Evolutionary conservation across 2,329 filamentous ascomycete species (phyloP).

Genomic region (Penicillium capsulatum): DNA sequence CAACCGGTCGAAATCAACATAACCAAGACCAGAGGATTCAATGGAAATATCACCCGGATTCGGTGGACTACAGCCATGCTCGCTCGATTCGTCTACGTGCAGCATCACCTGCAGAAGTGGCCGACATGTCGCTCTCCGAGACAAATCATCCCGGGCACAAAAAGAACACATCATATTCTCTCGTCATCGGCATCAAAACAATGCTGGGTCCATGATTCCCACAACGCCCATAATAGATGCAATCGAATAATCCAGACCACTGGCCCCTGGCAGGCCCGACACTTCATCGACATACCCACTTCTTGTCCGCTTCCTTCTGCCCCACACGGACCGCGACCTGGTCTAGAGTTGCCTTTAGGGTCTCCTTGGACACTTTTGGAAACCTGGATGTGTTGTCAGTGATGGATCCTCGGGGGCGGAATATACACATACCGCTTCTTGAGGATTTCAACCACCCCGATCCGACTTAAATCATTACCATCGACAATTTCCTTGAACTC

Average conservation of each 20-base stretch:
- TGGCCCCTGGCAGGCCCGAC: not conserved
- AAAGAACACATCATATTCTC: no score
- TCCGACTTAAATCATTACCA: conserved; percentile 67
- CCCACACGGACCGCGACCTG: conserved; percentile 61
- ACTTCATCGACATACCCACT: conserved; percentile 53
- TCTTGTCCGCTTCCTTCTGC: conserved; percentile 60
- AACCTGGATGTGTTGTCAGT: conserved; percentile 48
- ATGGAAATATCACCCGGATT: no score
- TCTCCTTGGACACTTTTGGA: conserved; percentile 63
- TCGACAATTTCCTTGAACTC: conserved; percentile 68
- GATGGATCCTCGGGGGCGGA: not conserved
- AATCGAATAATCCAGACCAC: not conserved
- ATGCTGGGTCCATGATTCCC: not conserved
- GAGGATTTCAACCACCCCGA: conserved; percentile 68
- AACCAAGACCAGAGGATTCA: no score
- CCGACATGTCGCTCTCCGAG: no score
- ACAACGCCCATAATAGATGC: not conserved
- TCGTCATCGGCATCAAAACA: no score
- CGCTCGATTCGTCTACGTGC: no score
- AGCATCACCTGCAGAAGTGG: no score
- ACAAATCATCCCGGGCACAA: no score
- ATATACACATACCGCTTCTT: conserved; percentile 56
- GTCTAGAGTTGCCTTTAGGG: conserved; percentile 67
- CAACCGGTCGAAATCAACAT: no score
- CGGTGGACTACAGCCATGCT: no score